Evolutionary conservation across 371 early-diverging fungal genomes (phyloP).

Genomic region (Dichotomocladium elegans): DNA sequence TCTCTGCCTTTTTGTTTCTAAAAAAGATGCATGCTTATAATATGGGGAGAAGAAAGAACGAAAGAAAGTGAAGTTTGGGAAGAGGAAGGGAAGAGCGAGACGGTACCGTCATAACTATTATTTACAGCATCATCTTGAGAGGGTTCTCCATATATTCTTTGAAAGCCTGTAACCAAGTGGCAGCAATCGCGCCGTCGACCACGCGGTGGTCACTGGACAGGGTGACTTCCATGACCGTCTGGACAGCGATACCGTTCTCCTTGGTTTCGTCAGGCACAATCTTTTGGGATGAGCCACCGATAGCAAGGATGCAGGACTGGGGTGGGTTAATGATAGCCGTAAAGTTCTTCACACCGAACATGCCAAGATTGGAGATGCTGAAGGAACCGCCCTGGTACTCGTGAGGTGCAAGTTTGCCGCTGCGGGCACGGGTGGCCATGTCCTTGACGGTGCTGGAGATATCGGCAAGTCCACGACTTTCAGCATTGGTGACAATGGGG

Average conservation of each 20-base stretch:
- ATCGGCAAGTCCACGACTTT: slow-evolving; percentile 79
- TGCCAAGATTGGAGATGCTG: slow-evolving; percentile 98
- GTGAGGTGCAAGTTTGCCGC: slow-evolving; percentile 86
- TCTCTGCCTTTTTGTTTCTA: too few relatives aligned
- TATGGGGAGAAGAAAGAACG: too few relatives aligned
- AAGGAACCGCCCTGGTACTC: slow-evolving; percentile 97
- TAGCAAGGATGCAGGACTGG: slow-evolving; percentile 92
- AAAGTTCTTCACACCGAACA: slow-evolving; percentile 93
- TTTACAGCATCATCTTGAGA: slow-evolving; percentile 88
- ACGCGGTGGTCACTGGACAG: slow-evolving; percentile 95
- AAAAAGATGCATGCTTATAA: too few relatives aligned
- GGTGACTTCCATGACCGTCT: slow-evolving; percentile 83
- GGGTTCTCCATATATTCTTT: slow-evolving; percentile 96
- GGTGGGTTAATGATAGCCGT: slow-evolving; percentile 98
- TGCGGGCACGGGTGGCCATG: slow-evolving; percentile 84
- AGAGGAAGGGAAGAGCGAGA: too few relatives aligned
- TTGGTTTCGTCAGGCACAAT: slow-evolving; percentile 73
- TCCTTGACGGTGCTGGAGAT: slow-evolving; percentile 87
- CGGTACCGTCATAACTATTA: too few relatives aligned
- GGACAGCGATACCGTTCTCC: slow-evolving; percentile 58
- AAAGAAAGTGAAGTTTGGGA: background rate
- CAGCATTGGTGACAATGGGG: slow-evolving; percentile 86
- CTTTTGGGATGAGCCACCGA: slow-evolving; percentile 83
- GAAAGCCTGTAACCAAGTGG: slow-evolving; percentile 89
- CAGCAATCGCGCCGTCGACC: slow-evolving; percentile 95